Conservation (phyloP, 805 yeast species). For the Wickerhamomyces tratensis region DNA sequence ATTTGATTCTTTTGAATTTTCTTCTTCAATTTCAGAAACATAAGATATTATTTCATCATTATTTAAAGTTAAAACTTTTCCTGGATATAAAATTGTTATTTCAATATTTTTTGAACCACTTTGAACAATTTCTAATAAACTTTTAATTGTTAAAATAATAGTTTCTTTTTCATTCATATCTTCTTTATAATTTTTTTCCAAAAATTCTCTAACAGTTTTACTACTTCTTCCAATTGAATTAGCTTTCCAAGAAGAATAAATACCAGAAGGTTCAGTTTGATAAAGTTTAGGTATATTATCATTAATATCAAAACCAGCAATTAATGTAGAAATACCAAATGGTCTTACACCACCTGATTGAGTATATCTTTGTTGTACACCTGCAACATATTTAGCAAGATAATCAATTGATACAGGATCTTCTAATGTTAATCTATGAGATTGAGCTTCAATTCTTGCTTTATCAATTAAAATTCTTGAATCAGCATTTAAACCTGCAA, state of each 20-base stretch:
- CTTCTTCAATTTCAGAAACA: slow-evolving; percentile 79
- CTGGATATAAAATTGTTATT: slow-evolving; percentile 75
- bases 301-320: slow-evolving; percentile 91
- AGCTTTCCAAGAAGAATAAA: slow-evolving; percentile 96
- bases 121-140: slow-evolving; percentile 91
- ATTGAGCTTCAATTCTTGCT: slow-evolving; percentile 95
- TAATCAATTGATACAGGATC: slow-evolving; percentile 90
- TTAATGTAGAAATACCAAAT: slow-evolving; percentile 89
- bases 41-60: slow-evolving; percentile 64
- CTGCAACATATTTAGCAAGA: slow-evolving; percentile 91
- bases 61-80: slow-evolving; percentile 46
- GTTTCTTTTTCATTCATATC: slow-evolving; percentile 62
- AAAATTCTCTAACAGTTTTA: slow-evolving; percentile 89
- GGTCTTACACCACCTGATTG: slow-evolving; percentile 99
- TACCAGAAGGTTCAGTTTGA: slow-evolving; percentile 97
- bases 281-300: slow-evolving; percentile 75
- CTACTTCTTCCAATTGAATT: slow-evolving; percentile 93
- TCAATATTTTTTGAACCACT: slow-evolving; percentile 97
- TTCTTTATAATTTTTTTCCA: slow-evolving; percentile 74
- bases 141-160: slow-evolving; percentile 71
- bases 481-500: slow-evolving; percentile 98
- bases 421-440: slow-evolving; percentile 86
- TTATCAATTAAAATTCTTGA: slow-evolving; percentile 90
- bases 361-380: slow-evolving; percentile 93
- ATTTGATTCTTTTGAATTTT: slow-evolving; percentile 76